Evolutionary conservation across 345 rosid species (phyloP).

Genomic region (Hirschfeldia incana): DNA sequence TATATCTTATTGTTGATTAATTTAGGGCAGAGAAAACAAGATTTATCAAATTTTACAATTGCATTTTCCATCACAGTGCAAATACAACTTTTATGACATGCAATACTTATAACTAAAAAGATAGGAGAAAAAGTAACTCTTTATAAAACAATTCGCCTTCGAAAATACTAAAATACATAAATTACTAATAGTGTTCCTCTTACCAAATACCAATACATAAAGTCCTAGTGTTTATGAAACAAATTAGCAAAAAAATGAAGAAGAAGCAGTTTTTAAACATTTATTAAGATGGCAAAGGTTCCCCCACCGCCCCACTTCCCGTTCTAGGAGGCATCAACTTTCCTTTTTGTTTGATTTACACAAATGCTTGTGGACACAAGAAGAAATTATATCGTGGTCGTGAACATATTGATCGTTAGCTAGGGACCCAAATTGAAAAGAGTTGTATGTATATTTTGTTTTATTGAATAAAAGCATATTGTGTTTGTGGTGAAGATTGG

Average conservation of each 20-base stretch:
- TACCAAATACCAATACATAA: background rate
- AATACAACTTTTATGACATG: background rate
- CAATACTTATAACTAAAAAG: background rate
- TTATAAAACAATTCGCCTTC: background rate
- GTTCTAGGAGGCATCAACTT: constrained; percentile 32
- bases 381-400: constrained; percentile 19
- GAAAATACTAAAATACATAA: background rate
- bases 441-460: constrained; percentile 14
- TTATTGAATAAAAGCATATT: constrained; percentile 2
- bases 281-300: constrained; percentile 23
- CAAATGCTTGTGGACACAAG: constrained; percentile 29
- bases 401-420: constrained; percentile 30
- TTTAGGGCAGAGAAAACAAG: background rate
- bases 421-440: constrained; percentile 34
- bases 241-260: background rate
- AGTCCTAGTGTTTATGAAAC: constrained; percentile 19
- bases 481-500: constrained; percentile 22
- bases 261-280: background rate
- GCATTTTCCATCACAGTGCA: background rate
- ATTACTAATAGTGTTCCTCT: background rate
- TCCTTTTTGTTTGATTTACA: constrained; percentile 32
- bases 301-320: constrained; percentile 21
- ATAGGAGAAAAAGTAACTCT: background rate
- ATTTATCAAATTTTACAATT: background rate
- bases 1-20: background rate